Percentiles rank a stretch among this genome's conserved stretches.
Conservation (phyloP, 257 asterid species). For the Henckelia pumila region DNA sequence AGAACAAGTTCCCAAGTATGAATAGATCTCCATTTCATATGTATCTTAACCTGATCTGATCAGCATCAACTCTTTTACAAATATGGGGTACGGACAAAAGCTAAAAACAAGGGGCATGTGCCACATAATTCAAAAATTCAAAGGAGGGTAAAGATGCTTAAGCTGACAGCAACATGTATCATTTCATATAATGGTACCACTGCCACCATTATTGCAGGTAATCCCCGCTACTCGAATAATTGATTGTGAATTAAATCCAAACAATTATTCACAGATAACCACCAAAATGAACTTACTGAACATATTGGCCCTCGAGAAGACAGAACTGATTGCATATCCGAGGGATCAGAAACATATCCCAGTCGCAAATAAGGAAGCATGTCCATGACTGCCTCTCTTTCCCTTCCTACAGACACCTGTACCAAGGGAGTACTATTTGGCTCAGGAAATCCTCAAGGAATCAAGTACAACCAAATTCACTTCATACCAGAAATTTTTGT, state of each 20-base stretch:
- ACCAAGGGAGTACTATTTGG: conserved; percentile 20
- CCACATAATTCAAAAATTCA: conserved; percentile 7
- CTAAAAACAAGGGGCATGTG: conserved; percentile 22
- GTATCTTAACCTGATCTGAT: conserved; percentile 15
- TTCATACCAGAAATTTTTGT: conserved; percentile 72
- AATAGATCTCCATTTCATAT: conserved; percentile 8
- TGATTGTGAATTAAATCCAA: background rate
- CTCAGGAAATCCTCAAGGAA: conserved; percentile 5
- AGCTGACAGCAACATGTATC: conserved; percentile 5
- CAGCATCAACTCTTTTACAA: background rate
- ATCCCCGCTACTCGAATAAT: background rate
- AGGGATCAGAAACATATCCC: conserved; percentile 92
- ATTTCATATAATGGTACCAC: background rate
- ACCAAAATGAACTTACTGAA: conserved; percentile 57
- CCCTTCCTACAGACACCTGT: conserved; percentile 83
- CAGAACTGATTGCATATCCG: conserved; percentile 87
- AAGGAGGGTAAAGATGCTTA: conserved; percentile 16
- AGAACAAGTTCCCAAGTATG: conserved; percentile 16
- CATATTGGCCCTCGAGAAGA: conserved; percentile 96
- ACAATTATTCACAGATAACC: background rate
- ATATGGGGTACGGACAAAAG: conserved; percentile 18
- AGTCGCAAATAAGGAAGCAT: conserved; percentile 95
- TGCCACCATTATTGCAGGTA: conserved; percentile 10
- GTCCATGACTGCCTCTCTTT: conserved; percentile 83
- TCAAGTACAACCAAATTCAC: background rate